phyloP scores from a whole-genome alignment of 2,329 filamentous ascomycete species.

The Epichloe sp. region DNA sequence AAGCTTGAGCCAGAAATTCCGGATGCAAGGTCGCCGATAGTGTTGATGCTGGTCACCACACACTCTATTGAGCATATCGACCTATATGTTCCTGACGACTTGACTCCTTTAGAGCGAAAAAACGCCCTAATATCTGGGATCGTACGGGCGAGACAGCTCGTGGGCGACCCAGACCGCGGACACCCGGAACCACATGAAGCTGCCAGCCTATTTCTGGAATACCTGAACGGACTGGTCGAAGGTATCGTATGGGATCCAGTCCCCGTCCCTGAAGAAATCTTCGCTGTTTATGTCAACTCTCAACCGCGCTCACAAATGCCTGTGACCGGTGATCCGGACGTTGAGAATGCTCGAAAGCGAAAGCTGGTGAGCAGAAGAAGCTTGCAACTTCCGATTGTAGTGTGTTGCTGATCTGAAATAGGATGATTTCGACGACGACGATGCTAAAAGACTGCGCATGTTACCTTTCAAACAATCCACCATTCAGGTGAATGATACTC shows the following conservation, averaged over 20 bases:
- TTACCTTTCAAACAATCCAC: slow-evolving; percentile 10
- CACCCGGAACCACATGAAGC: slow-evolving; percentile 31
- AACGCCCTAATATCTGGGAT: slow-evolving; percentile 29
- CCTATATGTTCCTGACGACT: slow-evolving; percentile 25
- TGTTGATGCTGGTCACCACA: slow-evolving; percentile 35
- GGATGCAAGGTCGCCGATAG: slow-evolving; percentile 23
- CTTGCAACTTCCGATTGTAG: not conserved
- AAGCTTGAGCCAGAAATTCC: slow-evolving; percentile 2
- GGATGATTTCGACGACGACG: slow-evolving; percentile 21
- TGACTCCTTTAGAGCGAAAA: slow-evolving; percentile 31
- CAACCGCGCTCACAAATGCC: slow-evolving; percentile 21
- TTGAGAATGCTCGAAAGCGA: slow-evolving; percentile 29
- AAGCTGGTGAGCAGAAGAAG: slow-evolving; percentile 28
- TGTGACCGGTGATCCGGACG: slow-evolving; percentile 7
- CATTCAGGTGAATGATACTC: slow-evolving; percentile 15
- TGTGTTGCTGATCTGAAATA: slow-evolving; percentile 7
- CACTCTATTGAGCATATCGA: slow-evolving; percentile 45
- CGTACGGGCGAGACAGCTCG: slow-evolving; percentile 22
- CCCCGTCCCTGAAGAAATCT: slow-evolving; percentile 32
- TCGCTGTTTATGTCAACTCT: slow-evolving; percentile 32
- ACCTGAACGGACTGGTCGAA: slow-evolving; percentile 26
- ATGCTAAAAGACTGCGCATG: slow-evolving; percentile 17
- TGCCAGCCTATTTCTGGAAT: slow-evolving; percentile 33
- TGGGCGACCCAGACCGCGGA: slow-evolving; percentile 27
- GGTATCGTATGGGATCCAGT: slow-evolving; percentile 33